These are phyloP conservation scores for Cicer arietinum DNA, from an alignment of 306 rosid genomes.

Conservation along the genomic window DNA sequence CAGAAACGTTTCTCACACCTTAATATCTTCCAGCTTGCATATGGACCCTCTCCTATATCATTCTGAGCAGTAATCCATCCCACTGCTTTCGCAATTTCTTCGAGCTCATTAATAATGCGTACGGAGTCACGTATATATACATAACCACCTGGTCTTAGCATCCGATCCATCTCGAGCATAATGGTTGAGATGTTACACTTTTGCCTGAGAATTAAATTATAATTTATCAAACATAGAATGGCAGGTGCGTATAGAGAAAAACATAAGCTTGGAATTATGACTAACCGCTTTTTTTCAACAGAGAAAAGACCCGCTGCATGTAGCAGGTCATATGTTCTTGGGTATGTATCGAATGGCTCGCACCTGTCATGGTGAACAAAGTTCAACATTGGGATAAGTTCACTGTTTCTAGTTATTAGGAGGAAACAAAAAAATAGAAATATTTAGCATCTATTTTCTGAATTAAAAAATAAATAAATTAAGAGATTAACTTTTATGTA, in stretches of 20 bases:
- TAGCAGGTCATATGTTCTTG: constrained; percentile 85
- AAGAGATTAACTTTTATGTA: too few relatives aligned
- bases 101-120: constrained; percentile 60
- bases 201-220: constrained; percentile 35
- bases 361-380: constrained; percentile 62
- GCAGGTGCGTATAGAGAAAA: constrained; percentile 4
- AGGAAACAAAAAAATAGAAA: neutral
- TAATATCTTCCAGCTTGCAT: constrained; percentile 80
- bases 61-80: constrained; percentile 65
- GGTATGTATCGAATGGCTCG: constrained; percentile 94
- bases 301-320: constrained; percentile 90
- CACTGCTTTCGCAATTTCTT: constrained; percentile 67
- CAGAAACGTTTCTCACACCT: constrained; percentile 61
- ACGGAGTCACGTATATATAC: constrained; percentile 78
- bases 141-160: constrained; percentile 84
- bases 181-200: constrained; percentile 82
- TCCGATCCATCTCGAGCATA: constrained; percentile 91
- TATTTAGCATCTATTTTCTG: neutral
- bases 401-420: neutral
- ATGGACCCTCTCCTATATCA: constrained; percentile 89
- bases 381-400: constrained; percentile 33
- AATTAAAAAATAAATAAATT: neutral
- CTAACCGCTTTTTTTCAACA: constrained; percentile 70
- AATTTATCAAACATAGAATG: constrained; percentile 21
- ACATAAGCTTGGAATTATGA: constrained; percentile 18